phyloP scores from a whole-genome alignment of 2,329 filamentous ascomycete genomes.

The Didymella sp. region DNA sequence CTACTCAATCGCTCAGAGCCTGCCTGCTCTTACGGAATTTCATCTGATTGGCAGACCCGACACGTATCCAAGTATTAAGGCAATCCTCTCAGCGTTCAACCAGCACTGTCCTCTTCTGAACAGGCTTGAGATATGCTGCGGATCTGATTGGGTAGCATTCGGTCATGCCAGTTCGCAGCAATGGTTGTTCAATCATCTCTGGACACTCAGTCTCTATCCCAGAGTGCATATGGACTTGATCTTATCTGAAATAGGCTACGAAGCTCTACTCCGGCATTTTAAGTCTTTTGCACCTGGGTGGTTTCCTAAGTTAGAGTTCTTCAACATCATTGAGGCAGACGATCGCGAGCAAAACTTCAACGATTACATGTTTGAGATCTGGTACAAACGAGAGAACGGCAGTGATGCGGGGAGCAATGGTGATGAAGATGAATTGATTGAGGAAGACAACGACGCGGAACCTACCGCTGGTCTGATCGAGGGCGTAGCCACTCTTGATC shows the following conservation, averaged over 20 bases:
- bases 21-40: background rate
- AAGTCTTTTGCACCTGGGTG: background rate
- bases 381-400: background rate
- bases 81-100: background rate
- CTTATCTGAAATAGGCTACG: background rate
- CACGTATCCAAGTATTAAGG: background rate
- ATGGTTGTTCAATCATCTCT: background rate
- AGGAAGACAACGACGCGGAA: too few species aligned
- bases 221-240: background rate
- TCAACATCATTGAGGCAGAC: slow-evolving; percentile 4
- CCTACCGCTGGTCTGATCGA: background rate
- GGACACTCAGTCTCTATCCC: background rate
- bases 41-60: background rate
- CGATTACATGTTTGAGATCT: background rate
- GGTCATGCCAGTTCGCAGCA: background rate
- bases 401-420: background rate
- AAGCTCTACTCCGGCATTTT: background rate
- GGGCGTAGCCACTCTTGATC: background rate
- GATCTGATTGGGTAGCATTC: background rate
- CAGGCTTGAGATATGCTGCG: background rate
- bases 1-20: background rate
- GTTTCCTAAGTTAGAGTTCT: background rate
- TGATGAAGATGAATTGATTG: background rate
- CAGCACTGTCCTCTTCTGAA: background rate
- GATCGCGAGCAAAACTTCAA: background rate